Conservation (phyloP, 768 basidiomycete genomes). For the Termitomyces eurrhizus region DNA sequence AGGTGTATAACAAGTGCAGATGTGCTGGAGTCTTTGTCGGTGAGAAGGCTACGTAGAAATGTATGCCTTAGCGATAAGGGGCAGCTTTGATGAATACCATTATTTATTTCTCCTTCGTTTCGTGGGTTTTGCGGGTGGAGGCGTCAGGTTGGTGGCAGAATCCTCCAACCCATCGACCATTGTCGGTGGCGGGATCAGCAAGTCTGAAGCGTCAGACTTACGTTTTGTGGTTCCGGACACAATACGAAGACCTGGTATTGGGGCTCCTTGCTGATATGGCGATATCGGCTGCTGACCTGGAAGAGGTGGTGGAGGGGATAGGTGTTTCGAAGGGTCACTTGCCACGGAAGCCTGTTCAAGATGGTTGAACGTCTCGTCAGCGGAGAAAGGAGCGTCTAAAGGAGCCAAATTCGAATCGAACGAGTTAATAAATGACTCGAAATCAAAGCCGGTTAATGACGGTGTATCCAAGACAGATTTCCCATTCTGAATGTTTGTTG, state of each 20-base stretch:
- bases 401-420: constrained; percentile 2
- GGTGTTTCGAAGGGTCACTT: neutral
- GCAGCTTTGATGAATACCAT: neutral
- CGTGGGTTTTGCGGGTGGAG: constrained; percentile 5
- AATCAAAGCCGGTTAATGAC: constrained; percentile 9
- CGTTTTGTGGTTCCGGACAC: constrained; percentile 12
- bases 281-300: constrained; percentile 1
- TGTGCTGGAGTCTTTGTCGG: neutral
- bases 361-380: constrained; percentile 6
- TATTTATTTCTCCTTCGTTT: constrained; percentile 20
- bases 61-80: neutral
- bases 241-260: constrained; percentile 11
- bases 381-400: constrained; percentile 1
- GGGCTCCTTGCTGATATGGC: constrained; percentile 6
- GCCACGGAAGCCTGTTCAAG: constrained; percentile 1
- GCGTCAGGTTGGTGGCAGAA: neutral
- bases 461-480: neutral
- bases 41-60: neutral
- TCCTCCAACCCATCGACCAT: neutral
- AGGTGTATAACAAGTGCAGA: neutral
- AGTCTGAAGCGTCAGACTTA: constrained; percentile 16
- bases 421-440: constrained; percentile 16
- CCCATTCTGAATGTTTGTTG: neutral
- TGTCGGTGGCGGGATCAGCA: constrained; percentile 3
- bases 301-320: neutral